Evolutionary conservation across 257 asterid genomes (phyloP), one percentile per base, ranked within the genome.

Genomic region (Henckelia pumila): DNA sequence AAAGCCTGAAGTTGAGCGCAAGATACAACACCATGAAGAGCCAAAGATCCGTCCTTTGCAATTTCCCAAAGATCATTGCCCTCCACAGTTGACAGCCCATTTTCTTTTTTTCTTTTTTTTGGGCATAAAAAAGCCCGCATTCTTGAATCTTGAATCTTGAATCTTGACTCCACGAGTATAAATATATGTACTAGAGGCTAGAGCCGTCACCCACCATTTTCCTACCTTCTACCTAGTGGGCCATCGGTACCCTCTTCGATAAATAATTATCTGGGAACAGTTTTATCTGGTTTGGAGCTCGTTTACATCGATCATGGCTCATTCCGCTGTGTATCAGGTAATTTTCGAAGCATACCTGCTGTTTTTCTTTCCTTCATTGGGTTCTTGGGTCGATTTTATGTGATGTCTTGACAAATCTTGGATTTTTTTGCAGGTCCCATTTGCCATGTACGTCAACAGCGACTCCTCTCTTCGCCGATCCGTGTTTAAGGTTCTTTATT

Each of bases 261-360:
- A 44, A 52, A 30, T 9, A 25, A 25, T 5, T 65, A 11, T 4
- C 11, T 50, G 2, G n/a, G 19, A 47, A n/a, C 20, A 7, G 4
- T 9, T 22, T 40, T 16, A 44, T 44, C 52, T 14, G 52, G 23
- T 25, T 66, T 4, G 52, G 52, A 44, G 7, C 57, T 55, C 53
- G 22, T 71, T 71, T 70, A 78, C 70, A 65, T 74, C 66, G 67
- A 79, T 81, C 89, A 86, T 86, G 92, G 88, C 92, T 79, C 82
- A 79, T 76, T 83, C 83, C 8, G 80, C 76, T 59, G 61, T 83
- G 52, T 63, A 74, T 68, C 92, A 80, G 78, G 92, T 83, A 59
- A 33, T 29, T 26, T 65, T 63, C 23, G 2, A 7, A 61, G n/a
- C 59, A 47, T 30, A 0, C 19, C 16, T 47, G 25, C 67, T 63